These are phyloP conservation scores for Aspergillus vadensis DNA, from an alignment of 2,329 filamentous ascomycete species.

Conservation along the genomic window DNA sequence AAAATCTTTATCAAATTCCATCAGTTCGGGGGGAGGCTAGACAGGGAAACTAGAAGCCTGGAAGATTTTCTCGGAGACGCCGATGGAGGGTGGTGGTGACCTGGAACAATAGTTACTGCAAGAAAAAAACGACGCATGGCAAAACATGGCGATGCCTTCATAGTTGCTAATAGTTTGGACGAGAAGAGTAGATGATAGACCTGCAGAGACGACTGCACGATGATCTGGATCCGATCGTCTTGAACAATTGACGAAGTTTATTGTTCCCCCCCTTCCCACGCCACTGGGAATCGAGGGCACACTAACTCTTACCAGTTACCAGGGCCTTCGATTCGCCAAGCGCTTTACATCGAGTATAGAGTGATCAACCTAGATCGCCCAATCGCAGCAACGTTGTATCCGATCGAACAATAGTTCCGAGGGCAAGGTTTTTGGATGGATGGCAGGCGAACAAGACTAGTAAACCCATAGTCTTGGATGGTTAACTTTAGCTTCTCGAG, in stretches of 20 bases:
- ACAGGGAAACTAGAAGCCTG: neutral
- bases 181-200: slow-evolving; percentile 3
- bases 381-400: slow-evolving; percentile 10
- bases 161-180: slow-evolving; percentile 6
- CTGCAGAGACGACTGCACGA: slow-evolving; percentile 2
- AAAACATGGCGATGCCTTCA: slow-evolving; percentile 1
- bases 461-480: neutral
- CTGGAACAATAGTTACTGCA: slow-evolving; percentile 3
- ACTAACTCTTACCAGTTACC: neutral
- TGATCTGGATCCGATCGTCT: slow-evolving; percentile 17
- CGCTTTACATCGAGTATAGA: slow-evolving; percentile 2
- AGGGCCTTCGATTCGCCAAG: neutral
- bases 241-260: slow-evolving; percentile 19
- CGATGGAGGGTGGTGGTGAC: neutral
- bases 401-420: slow-evolving; percentile 2
- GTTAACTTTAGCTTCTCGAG: slow-evolving; percentile 7
- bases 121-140: neutral
- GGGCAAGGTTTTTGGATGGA: neutral
- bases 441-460: neutral
- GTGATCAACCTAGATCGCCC: slow-evolving; percentile 13
- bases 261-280: slow-evolving; percentile 10
- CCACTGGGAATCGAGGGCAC: neutral
- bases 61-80: neutral
- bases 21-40: neutral
- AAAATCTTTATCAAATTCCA: neutral